Base-by-base conservation (phyloP, 1,139 yeast species). In the Wickerhamiella infanticola region DNA sequence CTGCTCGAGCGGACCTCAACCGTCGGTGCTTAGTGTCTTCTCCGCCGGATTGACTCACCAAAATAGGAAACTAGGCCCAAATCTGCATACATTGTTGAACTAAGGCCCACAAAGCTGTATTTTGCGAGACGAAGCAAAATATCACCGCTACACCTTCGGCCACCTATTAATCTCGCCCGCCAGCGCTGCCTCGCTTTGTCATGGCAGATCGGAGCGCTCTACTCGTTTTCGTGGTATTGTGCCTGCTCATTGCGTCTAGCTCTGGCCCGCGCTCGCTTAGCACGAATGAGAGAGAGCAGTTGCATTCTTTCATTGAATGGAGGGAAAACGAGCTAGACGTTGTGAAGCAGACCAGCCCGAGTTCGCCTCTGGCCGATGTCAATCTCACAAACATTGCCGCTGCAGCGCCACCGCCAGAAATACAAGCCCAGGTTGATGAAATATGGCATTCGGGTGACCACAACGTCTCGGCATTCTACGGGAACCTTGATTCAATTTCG, bases 401-500 rank as follows among this genome's bases (percentile, higher is more conserved):
- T 4, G 40, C 40, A 4, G 40, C 18, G 40, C 23, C 40, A 5
- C 40, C 40, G 3, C 31, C 5, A 8, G 40, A 24, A n/a, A 18
- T 38, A 4, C 5, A 8, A 11, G 33, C 24, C 5, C 9, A 38
- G 8, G 25, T 38, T 23, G 7, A 24, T 3, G 27, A 26, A 6
- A 25, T 38, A 4, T 38, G 40, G 40, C 11, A 38, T 11, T 23
- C 18, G 4, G 40, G 25, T 23, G 29, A 25, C 7, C 40, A 26
- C 31, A 36, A 42, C 37, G 18, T 6, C 9, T 37, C 40, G 8
- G 31, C 37, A 9, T 42, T 35, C 24, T 42, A 42, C 23, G 13
- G 41, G 29, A 42, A 42, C 24, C 3, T 42, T 3, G 27, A 37
- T 13, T 42, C 45, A 24, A 23, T 37, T 24, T 33, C 37, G 24